Evolutionary conservation across 306 rosid genomes (phyloP).

Genomic region (Quercus ilex): DNA sequence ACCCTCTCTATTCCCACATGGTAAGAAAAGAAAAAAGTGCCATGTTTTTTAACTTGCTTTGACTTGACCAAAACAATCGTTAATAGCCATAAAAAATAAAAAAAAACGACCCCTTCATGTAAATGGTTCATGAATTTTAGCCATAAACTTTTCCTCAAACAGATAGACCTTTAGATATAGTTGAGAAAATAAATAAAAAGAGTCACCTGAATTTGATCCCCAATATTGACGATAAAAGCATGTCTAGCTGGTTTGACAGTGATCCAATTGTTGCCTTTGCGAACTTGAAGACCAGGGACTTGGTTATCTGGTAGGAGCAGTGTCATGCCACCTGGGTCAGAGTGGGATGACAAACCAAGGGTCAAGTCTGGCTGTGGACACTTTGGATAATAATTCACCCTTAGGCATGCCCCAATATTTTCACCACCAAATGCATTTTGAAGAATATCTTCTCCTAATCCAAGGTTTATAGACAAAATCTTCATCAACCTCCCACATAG

Average conservation of each 20-base stretch:
- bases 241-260: conserved; percentile 74
- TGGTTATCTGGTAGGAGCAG: conserved; percentile 55
- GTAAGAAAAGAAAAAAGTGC: neutral
- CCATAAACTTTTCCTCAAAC: neutral
- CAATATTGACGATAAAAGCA: conserved; percentile 85
- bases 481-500: conserved; percentile 63
- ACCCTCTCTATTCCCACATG: neutral
- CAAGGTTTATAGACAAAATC: conserved; percentile 57
- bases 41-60: neutral
- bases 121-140: conserved; percentile 22
- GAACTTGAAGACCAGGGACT: conserved; percentile 80
- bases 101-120: conserved; percentile 46
- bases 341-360: conserved; percentile 81
- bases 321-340: conserved; percentile 90
- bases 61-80: neutral
- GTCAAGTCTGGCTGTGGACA: conserved; percentile 82
- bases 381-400: conserved; percentile 77
- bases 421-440: conserved; percentile 68
- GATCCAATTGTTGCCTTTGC: conserved; percentile 54
- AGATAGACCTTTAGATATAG: neutral
- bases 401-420: conserved; percentile 73
- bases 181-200: neutral
- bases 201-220: conserved; percentile 87
- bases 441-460: conserved; percentile 45
- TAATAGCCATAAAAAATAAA: neutral